These are phyloP conservation scores for Leucocoprinus sp. DNA, from an alignment of 768 basidiomycete genomes.

Conservation along the genomic window DNA sequence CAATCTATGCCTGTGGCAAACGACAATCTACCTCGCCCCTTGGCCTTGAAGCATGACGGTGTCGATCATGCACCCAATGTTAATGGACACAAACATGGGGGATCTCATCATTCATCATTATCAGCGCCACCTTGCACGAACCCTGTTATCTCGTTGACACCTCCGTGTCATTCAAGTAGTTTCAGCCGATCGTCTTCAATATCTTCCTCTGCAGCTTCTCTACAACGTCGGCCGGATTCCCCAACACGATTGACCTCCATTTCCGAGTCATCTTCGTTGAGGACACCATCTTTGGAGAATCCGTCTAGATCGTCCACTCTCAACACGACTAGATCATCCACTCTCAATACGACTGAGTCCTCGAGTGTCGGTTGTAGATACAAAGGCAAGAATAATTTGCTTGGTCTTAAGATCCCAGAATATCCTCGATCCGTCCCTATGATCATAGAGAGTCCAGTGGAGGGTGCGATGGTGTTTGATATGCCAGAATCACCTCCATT, in stretches of 20 bases:
- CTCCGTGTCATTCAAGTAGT: slow-evolving; percentile 5
- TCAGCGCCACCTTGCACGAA: slow-evolving; percentile 9
- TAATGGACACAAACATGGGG: slow-evolving; percentile 2
- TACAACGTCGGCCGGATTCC: slow-evolving; percentile 13
- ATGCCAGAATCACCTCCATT: slow-evolving; percentile 4
- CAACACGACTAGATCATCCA: slow-evolving; percentile 18
- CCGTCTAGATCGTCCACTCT: slow-evolving; percentile 21
- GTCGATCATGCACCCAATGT: neutral
- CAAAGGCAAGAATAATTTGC: slow-evolving; percentile 15
- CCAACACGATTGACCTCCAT: slow-evolving; percentile 13
- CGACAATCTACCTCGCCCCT: slow-evolving; percentile 12
- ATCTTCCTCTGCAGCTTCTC: slow-evolving; percentile 9
- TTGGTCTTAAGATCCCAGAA: slow-evolving; percentile 17
- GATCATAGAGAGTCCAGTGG: slow-evolving; percentile 31
- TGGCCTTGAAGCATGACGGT: neutral
- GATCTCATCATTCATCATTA: slow-evolving; percentile 7
- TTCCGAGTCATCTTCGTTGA: slow-evolving; percentile 17
- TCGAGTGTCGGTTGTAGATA: neutral
- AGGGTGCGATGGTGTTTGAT: slow-evolving; percentile 17
- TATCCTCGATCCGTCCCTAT: slow-evolving; percentile 18
- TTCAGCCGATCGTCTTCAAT: slow-evolving; percentile 4
- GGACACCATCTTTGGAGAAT: slow-evolving; percentile 22
- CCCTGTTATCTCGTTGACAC: slow-evolving; percentile 15
- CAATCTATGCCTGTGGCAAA: neutral
- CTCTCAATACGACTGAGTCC: slow-evolving; percentile 16